Percentiles rank a stretch among this genome's conserved stretches.
These are phyloP conservation scores for Phoenix roebelenii DNA, from an alignment of 176 grass and related monocot genomes.

Conservation along the genomic window DNA sequence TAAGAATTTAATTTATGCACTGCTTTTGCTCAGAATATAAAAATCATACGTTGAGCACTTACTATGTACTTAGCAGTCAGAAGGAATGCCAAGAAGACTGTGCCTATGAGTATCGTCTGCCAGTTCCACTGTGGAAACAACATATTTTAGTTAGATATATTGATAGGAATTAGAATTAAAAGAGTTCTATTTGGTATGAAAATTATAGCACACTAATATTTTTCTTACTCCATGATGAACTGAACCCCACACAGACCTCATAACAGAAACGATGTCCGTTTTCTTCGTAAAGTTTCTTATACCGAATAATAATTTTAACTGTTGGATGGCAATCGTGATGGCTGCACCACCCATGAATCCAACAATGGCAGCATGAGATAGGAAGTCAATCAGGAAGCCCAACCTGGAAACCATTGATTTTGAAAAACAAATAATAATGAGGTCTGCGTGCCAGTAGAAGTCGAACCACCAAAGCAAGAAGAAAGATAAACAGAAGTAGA, in stretches of 20 bases:
- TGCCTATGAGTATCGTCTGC: conserved; percentile 66
- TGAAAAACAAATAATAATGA: no score
- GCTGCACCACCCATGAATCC: conserved; percentile 4
- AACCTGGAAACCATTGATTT: neutral
- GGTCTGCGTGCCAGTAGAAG: no score
- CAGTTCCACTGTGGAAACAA: conserved; percentile 69
- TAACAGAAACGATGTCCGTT: conserved; percentile 2
- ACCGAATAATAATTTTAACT: neutral
- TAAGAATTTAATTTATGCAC: no score
- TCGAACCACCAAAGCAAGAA: no score
- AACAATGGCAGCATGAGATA: conserved; percentile 4
- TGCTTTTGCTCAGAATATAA: no score
- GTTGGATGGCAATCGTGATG: neutral
- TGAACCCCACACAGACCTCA: conserved; percentile 4
- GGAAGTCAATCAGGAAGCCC: conserved; percentile 1
- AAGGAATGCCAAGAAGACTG: conserved; percentile 63
- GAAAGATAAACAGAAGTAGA: no score
- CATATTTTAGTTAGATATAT: no score
- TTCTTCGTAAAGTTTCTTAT: neutral
- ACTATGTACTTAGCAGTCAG: conserved; percentile 66
- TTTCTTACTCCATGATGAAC: conserved; percentile 3
- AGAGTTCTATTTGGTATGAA: no score
- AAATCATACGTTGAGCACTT: conserved; percentile 14
- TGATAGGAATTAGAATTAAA: no score
- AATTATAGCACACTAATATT: no score